phyloP scores from a whole-genome alignment of 2,329 filamentous ascomycete species.

The Trichophaea hybrida region DNA sequence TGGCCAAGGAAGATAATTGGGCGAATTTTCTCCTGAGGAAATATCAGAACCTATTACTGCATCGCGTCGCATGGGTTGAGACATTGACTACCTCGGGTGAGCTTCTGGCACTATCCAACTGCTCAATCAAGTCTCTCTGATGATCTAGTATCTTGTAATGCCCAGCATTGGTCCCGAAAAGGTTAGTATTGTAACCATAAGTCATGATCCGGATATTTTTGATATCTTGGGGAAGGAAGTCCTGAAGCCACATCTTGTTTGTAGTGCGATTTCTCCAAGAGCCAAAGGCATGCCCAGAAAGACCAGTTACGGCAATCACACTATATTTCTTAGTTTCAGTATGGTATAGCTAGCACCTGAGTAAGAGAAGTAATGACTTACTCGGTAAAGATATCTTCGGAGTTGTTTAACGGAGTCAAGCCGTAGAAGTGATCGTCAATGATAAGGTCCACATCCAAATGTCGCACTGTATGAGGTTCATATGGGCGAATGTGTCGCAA shows the following conservation, averaged over 20 bases:
- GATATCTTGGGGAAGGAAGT: constrained; percentile 7
- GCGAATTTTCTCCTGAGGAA: background rate
- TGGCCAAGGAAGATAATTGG: constrained; percentile 13
- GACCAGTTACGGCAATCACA: constrained; percentile 10
- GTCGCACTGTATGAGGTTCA: no score
- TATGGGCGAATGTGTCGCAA: no score
- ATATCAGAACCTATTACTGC: background rate
- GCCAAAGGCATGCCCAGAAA: constrained; percentile 8
- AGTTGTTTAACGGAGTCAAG: constrained; percentile 5
- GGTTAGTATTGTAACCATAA: constrained; percentile 8
- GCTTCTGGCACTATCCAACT: constrained; percentile 2
- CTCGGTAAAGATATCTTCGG: constrained; percentile 1
- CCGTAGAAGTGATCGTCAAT: constrained; percentile 7
- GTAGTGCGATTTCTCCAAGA: constrained; percentile 7
- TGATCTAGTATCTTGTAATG: background rate
- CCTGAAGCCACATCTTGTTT: constrained; percentile 7
- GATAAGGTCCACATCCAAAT: background rate
- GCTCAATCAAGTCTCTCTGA: background rate
- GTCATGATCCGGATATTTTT: constrained; percentile 6
- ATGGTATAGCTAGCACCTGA: background rate
- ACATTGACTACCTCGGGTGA: background rate
- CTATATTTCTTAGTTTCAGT: background rate
- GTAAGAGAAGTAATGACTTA: background rate
- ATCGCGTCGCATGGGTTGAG: background rate
- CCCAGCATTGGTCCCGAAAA: background rate